Evolutionary conservation across 129 eudicot species (phyloP).

Genomic region (Kitagawia praeruptora): DNA sequence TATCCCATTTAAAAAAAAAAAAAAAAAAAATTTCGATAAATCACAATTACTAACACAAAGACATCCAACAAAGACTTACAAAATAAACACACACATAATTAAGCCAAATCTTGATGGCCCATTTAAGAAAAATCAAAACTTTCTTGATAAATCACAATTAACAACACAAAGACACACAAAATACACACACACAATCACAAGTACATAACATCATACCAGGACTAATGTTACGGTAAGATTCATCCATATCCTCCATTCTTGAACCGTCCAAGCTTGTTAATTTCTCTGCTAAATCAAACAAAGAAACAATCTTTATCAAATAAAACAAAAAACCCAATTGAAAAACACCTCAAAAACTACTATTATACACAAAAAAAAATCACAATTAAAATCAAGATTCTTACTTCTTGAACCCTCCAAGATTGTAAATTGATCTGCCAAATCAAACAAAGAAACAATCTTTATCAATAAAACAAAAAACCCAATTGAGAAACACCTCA

Average conservation of each 20-base stretch:
- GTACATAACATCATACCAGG: constrained; percentile 29
- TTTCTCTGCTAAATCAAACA: constrained; percentile 16
- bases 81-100: constrained; percentile 3
- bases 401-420: constrained; percentile 11
- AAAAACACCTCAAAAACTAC: neutral
- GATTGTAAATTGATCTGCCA: constrained; percentile 15
- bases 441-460: constrained; percentile 13
- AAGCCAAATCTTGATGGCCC: constrained; percentile 1
- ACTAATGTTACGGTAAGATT: constrained; percentile 17
- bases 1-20: too few relatives aligned
- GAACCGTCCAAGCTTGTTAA: constrained; percentile 26
- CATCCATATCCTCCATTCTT: constrained; percentile 32
- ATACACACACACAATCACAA: constrained; percentile 5
- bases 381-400: too few relatives aligned
- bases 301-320: neutral
- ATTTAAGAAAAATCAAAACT: neutral
- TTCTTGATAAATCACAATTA: constrained; percentile 21
- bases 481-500: neutral
- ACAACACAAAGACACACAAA: neutral
- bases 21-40: too few relatives aligned
- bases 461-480: neutral
- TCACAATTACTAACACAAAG: too few relatives aligned
- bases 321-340: neutral
- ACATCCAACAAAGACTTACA: too few relatives aligned
- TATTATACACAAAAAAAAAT: too few relatives aligned